Evolutionary conservation across 192 early-diverging fungal genomes (phyloP), one percentile per base, ranked within the genome.

Genomic region (Umbelopsis sp.): DNA sequence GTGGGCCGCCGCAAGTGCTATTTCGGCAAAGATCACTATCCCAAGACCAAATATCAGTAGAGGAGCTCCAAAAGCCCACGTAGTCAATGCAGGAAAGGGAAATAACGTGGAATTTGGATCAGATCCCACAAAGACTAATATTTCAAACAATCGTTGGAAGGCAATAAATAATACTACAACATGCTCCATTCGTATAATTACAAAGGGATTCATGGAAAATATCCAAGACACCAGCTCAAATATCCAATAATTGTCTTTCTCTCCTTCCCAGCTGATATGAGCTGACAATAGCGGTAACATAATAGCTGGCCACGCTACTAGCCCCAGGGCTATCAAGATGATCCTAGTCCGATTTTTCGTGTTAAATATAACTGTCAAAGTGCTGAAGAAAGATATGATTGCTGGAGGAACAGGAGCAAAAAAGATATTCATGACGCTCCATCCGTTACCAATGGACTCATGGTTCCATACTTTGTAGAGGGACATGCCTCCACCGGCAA

Each of bases 291-390:
- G 13, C 18, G 55, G 55, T 10, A 61, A 12, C 12, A 35, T 35
- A 7, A 61, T 35, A 16, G 55, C 55, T 61, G 55, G 55, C 55
- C 55, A 61, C 1, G 25, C 25, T 11, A 61, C 33, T 10, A 61
- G 11, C 0, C 27, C 55, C 1, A 25, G 9, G 10, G 12, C 0
- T 11, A 61, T 61, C 30, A 61, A 6, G 13, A 18, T 27, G 8
- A 61, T 61, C 35, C 55, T 25, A 0, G 33, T 33, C 8, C 25
- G 27, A 30, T 61, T 61, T 22, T 30, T 33, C 0, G 55, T 16
- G 27, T 61, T 61, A 30, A 25, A 35, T 6, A 61, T 35, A 27
- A 30, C 30, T 35, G 55, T 33, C 12, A 61, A 18, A 18, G 25
- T 61, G 13, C 55, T 61, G 10, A 61, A 35, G 16, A 27, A 35